phyloP scores from a whole-genome alignment of 306 rosid genomes.

The Pyrus communis region DNA sequence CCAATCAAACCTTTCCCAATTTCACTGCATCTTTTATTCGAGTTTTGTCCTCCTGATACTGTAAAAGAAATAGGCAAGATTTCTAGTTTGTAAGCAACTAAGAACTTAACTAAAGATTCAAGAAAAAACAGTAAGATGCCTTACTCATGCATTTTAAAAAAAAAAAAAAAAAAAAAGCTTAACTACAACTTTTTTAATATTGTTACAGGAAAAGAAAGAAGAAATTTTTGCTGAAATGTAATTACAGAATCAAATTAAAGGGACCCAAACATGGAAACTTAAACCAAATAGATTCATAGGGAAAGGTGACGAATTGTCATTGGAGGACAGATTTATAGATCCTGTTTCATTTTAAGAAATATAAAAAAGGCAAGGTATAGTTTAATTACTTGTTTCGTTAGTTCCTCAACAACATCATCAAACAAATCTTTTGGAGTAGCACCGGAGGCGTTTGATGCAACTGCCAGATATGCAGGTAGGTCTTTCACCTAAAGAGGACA shows the following conservation, averaged over 20 bases:
- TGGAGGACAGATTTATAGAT: neutral
- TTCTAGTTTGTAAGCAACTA: constrained; percentile 10
- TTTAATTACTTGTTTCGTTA: constrained; percentile 67
- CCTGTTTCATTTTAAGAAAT: constrained; percentile 9
- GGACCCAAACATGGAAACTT: neutral
- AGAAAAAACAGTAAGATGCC: neutral
- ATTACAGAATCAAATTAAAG: neutral
- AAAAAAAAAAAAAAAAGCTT: neutral
- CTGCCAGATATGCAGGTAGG: constrained; percentile 65
- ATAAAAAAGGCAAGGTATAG: constrained; percentile 10
- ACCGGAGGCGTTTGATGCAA: constrained; percentile 76
- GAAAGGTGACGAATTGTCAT: neutral
- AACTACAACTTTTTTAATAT: neutral
- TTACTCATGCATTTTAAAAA: neutral
- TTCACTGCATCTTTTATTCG: constrained; percentile 72
- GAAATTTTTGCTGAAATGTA: neutral
- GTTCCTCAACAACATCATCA: constrained; percentile 83
- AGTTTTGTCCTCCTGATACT: constrained; percentile 74
- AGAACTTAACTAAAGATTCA: neutral
- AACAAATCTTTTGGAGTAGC: constrained; percentile 84
- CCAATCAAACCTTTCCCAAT: constrained; percentile 65
- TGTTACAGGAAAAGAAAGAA: neutral
- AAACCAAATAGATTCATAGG: neutral
- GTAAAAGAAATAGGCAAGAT: constrained; percentile 23
- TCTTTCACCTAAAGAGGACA: constrained; percentile 57